Evolutionary conservation across 2,329 filamentous ascomycete species (phyloP).

Genomic region (Ophiostoma novo-ulmi): DNA sequence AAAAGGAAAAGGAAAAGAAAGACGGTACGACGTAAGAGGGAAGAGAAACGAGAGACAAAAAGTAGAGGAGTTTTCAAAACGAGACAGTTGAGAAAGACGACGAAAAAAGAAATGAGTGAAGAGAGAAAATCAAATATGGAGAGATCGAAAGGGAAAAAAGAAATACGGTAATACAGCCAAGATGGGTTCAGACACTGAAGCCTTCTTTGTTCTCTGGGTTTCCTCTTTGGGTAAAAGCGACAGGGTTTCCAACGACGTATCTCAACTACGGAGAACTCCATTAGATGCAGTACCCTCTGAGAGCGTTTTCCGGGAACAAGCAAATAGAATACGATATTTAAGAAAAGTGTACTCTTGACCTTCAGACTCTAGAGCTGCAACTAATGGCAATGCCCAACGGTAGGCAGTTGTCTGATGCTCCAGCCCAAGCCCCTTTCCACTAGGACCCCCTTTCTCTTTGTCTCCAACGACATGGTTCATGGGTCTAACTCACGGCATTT

Average conservation of each 20-base stretch:
- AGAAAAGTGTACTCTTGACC: not conserved
- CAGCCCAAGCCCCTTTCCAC: constrained; percentile 21
- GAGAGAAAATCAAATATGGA: not conserved
- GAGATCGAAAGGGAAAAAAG: constrained; percentile 10
- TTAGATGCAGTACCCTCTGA: not conserved
- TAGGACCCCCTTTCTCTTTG: constrained; percentile 25
- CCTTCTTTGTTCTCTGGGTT: constrained; percentile 21
- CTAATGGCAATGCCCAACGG: not conserved
- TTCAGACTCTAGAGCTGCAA: not conserved
- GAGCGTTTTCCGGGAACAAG: not conserved
- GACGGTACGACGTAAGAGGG: not conserved
- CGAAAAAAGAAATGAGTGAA: not conserved
- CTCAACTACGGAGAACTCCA: not conserved
- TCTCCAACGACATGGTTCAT: constrained; percentile 40
- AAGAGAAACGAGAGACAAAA: constrained; percentile 4
- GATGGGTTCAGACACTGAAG: constrained; percentile 10
- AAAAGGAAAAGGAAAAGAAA: not conserved
- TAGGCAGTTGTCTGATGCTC: not conserved
- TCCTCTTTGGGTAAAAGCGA: constrained; percentile 20
- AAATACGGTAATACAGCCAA: constrained; percentile 2
- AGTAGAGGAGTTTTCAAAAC: not conserved
- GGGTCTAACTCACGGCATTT: constrained; percentile 33
- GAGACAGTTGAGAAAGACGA: not conserved
- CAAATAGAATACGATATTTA: not conserved
- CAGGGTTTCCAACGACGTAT: constrained; percentile 16